phyloP scores from a whole-genome alignment of 1,139 yeast species.

The Chernovozyma aurita region DNA sequence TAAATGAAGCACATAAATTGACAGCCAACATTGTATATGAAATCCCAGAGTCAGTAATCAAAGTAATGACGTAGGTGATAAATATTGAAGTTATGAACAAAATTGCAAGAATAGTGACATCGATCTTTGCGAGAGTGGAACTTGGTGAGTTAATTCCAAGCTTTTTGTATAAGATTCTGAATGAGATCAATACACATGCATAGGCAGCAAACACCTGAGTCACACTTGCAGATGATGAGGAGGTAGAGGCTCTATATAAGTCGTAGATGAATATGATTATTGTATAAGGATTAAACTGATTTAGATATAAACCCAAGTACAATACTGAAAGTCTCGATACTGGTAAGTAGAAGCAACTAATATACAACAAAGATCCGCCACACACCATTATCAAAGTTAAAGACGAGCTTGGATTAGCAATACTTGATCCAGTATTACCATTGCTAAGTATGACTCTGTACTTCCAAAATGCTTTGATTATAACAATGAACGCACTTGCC shows the following conservation, averaged over 20 bases:
- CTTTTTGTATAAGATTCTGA: conserved; percentile 12
- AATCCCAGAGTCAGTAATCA: not conserved
- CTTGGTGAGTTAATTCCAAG: conserved; percentile 4
- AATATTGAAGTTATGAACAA: not conserved
- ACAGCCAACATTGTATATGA: conserved; percentile 18
- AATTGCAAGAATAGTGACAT: conserved; percentile 1
- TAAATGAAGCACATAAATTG: conserved; percentile 19
- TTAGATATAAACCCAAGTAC: conserved; percentile 24
- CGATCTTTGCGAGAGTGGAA: conserved; percentile 1
- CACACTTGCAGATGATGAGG: conserved; percentile 2
- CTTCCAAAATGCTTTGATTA: conserved; percentile 11
- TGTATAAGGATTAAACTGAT: conserved; percentile 25
- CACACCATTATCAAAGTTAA: conserved; percentile 8
- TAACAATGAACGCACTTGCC: conserved; percentile 14
- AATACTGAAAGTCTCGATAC: conserved; percentile 20
- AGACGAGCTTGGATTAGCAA: not conserved
- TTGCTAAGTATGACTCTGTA: conserved; percentile 7
- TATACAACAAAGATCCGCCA: conserved; percentile 12
- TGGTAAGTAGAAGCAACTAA: conserved; percentile 17
- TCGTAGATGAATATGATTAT: conserved; percentile 20
- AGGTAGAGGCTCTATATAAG: conserved; percentile 11
- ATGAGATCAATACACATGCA: conserved; percentile 14
- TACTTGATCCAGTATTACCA: not conserved
- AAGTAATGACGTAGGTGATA: not conserved
- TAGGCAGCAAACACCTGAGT: conserved; percentile 16